phyloP scores from a whole-genome alignment of 1,284 basidiomycete species.

The Boletus semigastroideus region DNA sequence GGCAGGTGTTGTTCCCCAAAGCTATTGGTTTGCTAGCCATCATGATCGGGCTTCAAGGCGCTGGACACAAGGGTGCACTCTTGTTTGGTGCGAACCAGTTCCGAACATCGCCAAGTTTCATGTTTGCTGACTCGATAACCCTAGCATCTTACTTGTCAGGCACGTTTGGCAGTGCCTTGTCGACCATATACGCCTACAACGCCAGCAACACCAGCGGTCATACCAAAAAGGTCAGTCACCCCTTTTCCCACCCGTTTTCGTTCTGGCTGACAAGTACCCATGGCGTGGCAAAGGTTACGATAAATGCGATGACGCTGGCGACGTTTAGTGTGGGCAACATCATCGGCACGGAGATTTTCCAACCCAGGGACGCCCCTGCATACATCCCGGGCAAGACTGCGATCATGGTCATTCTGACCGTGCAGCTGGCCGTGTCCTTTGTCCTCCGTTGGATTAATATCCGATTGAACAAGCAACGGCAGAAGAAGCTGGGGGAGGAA shows the following conservation, averaged over 20 bases:
- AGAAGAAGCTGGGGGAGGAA: constrained; percentile 15
- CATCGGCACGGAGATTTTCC: constrained; percentile 35
- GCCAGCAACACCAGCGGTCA: constrained; percentile 66
- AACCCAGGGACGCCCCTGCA: constrained; percentile 34
- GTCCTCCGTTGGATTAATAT: constrained; percentile 29
- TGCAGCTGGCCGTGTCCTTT: constrained; percentile 22
- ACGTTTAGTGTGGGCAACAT: constrained; percentile 34
- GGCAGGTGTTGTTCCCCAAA: not conserved
- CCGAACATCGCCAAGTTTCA: not conserved
- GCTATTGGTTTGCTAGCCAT: constrained; percentile 38
- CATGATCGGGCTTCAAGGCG: constrained; percentile 55
- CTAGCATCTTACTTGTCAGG: constrained; percentile 56
- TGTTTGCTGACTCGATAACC: not conserved
- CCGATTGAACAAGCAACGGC: constrained; percentile 24
- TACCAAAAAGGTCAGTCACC: constrained; percentile 54
- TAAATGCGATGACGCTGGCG: constrained; percentile 33
- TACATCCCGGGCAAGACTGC: constrained; percentile 37
- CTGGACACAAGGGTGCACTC: constrained; percentile 51
- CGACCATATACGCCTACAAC: constrained; percentile 65
- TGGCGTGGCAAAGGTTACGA: constrained; percentile 27
- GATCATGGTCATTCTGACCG: constrained; percentile 30
- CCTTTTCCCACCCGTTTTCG: not conserved
- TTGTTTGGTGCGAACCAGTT: constrained; percentile 48
- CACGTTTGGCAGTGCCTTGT: constrained; percentile 59
- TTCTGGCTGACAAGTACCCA: not conserved